These are phyloP conservation scores for Tolypocladium ovalisporum DNA, from an alignment of 2,329 filamentous ascomycete genomes.

Conservation along the genomic window DNA sequence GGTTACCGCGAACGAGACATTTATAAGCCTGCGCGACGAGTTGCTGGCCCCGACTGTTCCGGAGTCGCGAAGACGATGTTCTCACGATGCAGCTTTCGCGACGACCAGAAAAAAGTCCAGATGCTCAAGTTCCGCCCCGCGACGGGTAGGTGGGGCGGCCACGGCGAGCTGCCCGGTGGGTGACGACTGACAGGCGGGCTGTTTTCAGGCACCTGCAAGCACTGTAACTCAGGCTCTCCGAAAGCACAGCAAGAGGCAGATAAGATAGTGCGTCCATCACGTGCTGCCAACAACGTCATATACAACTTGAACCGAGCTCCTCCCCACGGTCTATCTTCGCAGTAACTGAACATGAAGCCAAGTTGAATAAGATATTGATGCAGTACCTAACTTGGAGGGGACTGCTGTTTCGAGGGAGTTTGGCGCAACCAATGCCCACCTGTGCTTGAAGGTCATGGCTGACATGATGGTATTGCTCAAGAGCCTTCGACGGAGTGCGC, in stretches of 20 bases:
- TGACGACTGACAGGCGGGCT: neutral
- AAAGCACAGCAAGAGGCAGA: neutral
- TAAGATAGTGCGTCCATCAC: neutral
- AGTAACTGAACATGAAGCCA: neutral
- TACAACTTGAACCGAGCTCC: too few species aligned
- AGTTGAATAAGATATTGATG: neutral
- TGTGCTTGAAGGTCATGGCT: neutral
- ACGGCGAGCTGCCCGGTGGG: neutral
- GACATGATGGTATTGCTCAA: neutral
- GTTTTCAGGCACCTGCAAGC: neutral
- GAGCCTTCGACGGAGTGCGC: neutral
- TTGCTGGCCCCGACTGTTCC: neutral
- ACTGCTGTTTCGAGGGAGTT: neutral
- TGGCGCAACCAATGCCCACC: neutral
- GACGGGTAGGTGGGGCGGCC: neutral
- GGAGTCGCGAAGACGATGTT: neutral
- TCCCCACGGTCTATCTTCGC: too few species aligned
- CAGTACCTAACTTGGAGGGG: neutral
- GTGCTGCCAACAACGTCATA: neutral
- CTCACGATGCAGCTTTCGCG: neutral
- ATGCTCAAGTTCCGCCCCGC: neutral
- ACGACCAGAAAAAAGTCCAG: neutral
- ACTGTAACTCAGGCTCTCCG: neutral
- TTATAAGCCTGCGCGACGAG: neutral
- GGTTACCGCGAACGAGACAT: conserved; percentile 22